Base-by-base conservation (phyloP, 129 eudicot species). In the Silybum marianum region DNA sequence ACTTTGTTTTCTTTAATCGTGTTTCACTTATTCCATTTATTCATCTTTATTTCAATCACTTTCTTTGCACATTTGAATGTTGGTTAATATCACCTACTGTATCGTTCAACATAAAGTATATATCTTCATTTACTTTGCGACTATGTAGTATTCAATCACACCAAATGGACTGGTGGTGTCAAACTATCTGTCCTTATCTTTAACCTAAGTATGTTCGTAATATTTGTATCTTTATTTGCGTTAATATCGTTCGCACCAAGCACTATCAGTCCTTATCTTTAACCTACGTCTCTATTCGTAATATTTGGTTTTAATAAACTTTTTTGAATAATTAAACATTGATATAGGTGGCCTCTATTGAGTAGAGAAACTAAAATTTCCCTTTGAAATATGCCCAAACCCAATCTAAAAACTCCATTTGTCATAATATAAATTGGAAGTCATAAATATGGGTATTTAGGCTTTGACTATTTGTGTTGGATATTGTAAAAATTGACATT, bases 361-460 rank as follows among this genome's bases (percentile, higher is more conserved):
- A 44, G 54, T 44, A 44, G 54, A 44, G 16, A 44, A 44, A 10
- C 54, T 44, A 16, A 44, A 44, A 0, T 44, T 54, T 54, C 65
- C 19, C 2, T 4, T 54, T 16, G 21, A 51, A 48, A 6, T 51
- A 51, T 51, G 16, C 39, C 42, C 14, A 21, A 26, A 39, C 62
- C 32, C 28, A 62, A 81, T 63, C 3, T 7, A 22, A 63, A 54
- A 63, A 63, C 69, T 7, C 26, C 69, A 76, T 60, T 36, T 83
- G 78, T 70, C 78, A 83, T n/a, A 44, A 34, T 26, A 48, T 63
- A 22, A 60, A 14, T 9, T 3, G 51, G 30, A 72, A 62, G 86
- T 78, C 79, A 83, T 77, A 22, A 26, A 38, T 83, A 62, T 77
- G 74, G 86, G 36, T 77, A 83, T 16, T 26, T 63, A 77, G 86